Base-by-base conservation (phyloP, 129 eudicot genomes). In the Pseudognaphalium luteoalbum region DNA sequence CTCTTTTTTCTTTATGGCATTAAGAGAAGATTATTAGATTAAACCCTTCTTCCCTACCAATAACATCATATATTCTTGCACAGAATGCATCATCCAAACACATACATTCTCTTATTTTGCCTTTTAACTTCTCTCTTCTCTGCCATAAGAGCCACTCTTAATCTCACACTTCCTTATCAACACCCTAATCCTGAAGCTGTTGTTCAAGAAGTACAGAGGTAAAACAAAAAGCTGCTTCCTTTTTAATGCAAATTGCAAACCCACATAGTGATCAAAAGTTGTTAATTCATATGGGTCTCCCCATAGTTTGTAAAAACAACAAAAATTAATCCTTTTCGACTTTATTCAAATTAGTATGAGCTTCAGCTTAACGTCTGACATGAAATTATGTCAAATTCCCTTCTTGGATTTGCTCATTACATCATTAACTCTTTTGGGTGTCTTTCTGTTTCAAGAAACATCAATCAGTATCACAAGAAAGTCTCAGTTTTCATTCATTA, bases 51-150 rank as follows among this genome's bases (percentile, higher is more conserved):
- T 56, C 28, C 62, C 33, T 37, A 35, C 70, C 52, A 72, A 56
- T 80, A 37, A 56, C n/a, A 19, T 21, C 78, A 59, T 57, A 35
- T 65, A 37, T 77, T 77, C 61, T 34, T 77, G 1, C 76, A n/a
- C 74, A 83, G 76, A 75, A 85, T 88, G 88, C 77, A 81, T 86
- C 81, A 62, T 68, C 74, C 69, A 28, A 51, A 79, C 28, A 80
- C 78, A 73, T 72, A 72, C 95, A 85, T 91, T 83, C 76, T 85
- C 81, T 80, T 86, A 19, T 74, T 88, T 62, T 86, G 79, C 85
- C 82, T 86, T 70, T 76, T 82, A 25, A 37, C 76, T 44, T 81
- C 69, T 71, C 74, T 84, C 70, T 80, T 85, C 62, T 76, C 77
- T 37, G 56, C 75, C 76, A 79, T 66, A 22, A 57, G 59, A 17